Base-by-base conservation (phyloP, 2,329 filamentous ascomycete genomes). In the Aspergillus fijiensis region DNA sequence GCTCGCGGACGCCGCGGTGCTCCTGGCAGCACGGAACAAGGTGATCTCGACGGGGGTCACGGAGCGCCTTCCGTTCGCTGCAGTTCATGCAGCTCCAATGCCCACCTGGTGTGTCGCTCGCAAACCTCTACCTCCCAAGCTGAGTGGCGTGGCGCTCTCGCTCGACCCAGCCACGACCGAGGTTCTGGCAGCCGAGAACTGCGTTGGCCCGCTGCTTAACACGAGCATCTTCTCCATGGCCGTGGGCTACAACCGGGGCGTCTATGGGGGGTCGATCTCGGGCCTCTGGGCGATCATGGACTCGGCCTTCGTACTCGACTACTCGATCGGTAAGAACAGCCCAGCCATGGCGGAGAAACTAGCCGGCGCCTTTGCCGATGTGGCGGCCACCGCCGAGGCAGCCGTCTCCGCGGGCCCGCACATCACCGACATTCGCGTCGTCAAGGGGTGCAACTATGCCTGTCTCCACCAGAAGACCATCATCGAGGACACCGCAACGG, bases 281-380 rank as follows among this genome's bases (percentile, higher is more conserved):
- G 50, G 50, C 29, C 31, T 51, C 9, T 51, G 50, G 50, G 29
- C 50, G 4, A 51, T 23, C 50, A 51, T 51, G 31, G 31, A 39
- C 27, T 33, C 50, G 5, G 29, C 50, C 5, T 51, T 51, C 9
- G 50, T 51, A 3, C 29, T 51, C 16, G 31, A 51, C 35, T 51
- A 51, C 50, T 51, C 50, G n/a, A 51, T 51, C 29, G 50, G 50
- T 19, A 35, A 35, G n/a, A 33, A 51, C 31, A 51, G 50, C 29
- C n/a, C 50, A 2, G 50, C 29, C 9, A n/a, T 51, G 50, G 50
- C 31, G 10, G 50, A 21, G n/a, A 51, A 51, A 19, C n/a, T 51
- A 4, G 11, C 50, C 2, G 4, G 10, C 12, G 50, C 50, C 19
- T 51, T 51, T 3, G 50, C 31, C n/a, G 50, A 51, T 11, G 50